Evolutionary conservation across 495 filamentous ascomycete genomes (phyloP).

Genomic region (Haplographium delicatum): DNA sequence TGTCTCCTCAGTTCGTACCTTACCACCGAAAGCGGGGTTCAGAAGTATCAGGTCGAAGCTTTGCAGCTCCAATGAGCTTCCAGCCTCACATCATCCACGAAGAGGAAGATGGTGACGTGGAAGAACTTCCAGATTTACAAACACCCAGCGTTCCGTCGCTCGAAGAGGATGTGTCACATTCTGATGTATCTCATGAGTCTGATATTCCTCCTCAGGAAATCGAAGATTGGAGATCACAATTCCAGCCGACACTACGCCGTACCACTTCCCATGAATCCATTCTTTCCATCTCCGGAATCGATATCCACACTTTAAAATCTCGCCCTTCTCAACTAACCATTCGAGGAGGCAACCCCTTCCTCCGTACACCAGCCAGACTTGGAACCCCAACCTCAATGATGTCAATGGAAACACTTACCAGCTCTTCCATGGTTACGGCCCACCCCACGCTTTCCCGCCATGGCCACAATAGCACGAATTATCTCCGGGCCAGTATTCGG

Average conservation of each 20-base stretch:
- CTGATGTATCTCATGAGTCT: conserved; percentile 11
- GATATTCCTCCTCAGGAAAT: conserved; percentile 3
- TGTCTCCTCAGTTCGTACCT: conserved; percentile 46
- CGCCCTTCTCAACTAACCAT: conserved; percentile 48
- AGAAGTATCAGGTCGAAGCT: conserved; percentile 47
- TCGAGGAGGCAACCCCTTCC: conserved; percentile 35
- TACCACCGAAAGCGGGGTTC: conserved; percentile 46
- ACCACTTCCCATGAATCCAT: conserved; percentile 49
- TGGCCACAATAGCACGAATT: conserved; percentile 22
- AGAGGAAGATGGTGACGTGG: conserved; percentile 26
- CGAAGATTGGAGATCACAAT: conserved; percentile 23
- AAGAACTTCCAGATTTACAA: conserved; percentile 24
- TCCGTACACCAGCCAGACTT: conserved; percentile 37
- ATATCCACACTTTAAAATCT: conserved; percentile 49
- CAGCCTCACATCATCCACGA: conserved; percentile 22
- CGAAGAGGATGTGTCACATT: conserved; percentile 10
- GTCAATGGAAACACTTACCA: conserved; percentile 33
- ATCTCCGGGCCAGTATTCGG: conserved; percentile 23
- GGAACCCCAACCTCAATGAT: conserved; percentile 25
- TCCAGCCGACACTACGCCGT: conserved; percentile 31
- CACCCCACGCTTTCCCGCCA: conserved; percentile 25
- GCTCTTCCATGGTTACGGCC: conserved; percentile 34
- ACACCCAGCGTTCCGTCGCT: conserved; percentile 7
- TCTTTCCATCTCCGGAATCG: conserved; percentile 47
- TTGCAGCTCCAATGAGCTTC: conserved; percentile 29